Evolutionary conservation across 1,284 basidiomycete genomes (phyloP).

Genomic region (Ganoderma multipileum): DNA sequence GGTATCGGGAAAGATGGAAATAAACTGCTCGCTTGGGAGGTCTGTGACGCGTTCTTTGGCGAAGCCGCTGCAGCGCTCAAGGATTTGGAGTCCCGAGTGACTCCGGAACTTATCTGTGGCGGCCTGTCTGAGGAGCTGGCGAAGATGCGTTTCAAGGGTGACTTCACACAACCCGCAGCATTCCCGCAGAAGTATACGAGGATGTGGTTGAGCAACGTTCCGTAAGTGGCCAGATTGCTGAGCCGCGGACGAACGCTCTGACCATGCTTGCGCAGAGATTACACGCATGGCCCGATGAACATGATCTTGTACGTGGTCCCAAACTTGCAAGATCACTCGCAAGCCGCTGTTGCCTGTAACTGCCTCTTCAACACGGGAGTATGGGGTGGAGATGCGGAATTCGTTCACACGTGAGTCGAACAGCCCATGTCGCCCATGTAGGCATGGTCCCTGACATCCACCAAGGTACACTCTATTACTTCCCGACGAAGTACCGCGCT

Average conservation of each 20-base stretch:
- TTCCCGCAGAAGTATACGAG: constrained; percentile 29
- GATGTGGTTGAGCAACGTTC: constrained; percentile 35
- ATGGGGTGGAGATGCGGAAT: constrained; percentile 38
- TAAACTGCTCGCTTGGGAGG: constrained; percentile 9
- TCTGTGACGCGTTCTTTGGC: constrained; percentile 18
- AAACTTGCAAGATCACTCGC: constrained; percentile 34
- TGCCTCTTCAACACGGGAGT: constrained; percentile 39
- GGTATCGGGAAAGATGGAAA: background rate
- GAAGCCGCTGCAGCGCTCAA: constrained; percentile 15
- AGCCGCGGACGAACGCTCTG: too few relatives aligned
- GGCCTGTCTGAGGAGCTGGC: constrained; percentile 25
- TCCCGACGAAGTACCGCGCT: constrained; percentile 37
- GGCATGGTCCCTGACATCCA: background rate
- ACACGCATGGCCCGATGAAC: constrained; percentile 42
- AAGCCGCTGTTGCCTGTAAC: constrained; percentile 39
- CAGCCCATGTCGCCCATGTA: too few relatives aligned
- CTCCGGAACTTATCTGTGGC: constrained; percentile 23
- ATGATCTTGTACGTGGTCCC: constrained; percentile 38
- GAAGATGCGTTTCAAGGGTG: constrained; percentile 23
- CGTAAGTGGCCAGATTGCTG: constrained; percentile 25
- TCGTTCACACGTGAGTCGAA: constrained; percentile 38
- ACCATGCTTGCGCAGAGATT: constrained; percentile 36
- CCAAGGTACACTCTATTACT: constrained; percentile 42
- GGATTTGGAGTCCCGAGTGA: constrained; percentile 32
- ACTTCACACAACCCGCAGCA: constrained; percentile 6